Evolutionary conservation across 352 stramenopile species (phyloP), one percentile per base, ranked within the genome.

Genomic region (Pythium plurisporium): DNA sequence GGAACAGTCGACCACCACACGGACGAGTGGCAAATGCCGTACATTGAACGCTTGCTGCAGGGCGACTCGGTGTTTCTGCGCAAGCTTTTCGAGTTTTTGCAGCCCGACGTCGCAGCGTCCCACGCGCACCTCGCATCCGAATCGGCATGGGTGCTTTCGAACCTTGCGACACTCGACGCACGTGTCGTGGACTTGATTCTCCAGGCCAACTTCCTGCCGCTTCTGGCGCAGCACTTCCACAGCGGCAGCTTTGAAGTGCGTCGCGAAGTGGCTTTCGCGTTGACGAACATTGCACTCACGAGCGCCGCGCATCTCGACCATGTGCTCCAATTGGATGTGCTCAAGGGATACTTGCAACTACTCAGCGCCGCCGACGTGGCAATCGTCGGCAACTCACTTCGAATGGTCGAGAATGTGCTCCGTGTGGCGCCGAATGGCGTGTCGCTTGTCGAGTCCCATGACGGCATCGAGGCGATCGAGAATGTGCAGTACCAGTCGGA

Each of bases 341-440:
- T 90, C 4, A 68, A 76, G 26, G 77, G 66, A 5, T 87, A 79
- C 37, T 40, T 91, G 19, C 65, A 86, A 26, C 59, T 88, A 31
- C 66, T 90, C 9, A 75, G 65, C 2, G 74, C 73, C 8, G 67
- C 74, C 7, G 85, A 92, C 53, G 65, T 89, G 4, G 80, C 73
- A 0, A 65, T 94, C 23, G 85, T 94, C 1, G 80, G 74, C 23
- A 91, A 88, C 42, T 89, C 81, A 46, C 62, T 94, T 29, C 74
- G 82, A 5, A 82, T 92, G 34, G 64, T 94, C 17, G 82, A 94
- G 50, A 83, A 86, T 19, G 79, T 94, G n/a, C 57, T 94, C 47
- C 78, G 75, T 33, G 64, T 77, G 4, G 71, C 77, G 0, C 68
- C 80, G 41, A 78, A 69, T 0, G 80, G 85, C 15, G 74, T 88